phyloP scores from a whole-genome alignment of 257 asterid genomes.

The Capsicum baccatum region DNA sequence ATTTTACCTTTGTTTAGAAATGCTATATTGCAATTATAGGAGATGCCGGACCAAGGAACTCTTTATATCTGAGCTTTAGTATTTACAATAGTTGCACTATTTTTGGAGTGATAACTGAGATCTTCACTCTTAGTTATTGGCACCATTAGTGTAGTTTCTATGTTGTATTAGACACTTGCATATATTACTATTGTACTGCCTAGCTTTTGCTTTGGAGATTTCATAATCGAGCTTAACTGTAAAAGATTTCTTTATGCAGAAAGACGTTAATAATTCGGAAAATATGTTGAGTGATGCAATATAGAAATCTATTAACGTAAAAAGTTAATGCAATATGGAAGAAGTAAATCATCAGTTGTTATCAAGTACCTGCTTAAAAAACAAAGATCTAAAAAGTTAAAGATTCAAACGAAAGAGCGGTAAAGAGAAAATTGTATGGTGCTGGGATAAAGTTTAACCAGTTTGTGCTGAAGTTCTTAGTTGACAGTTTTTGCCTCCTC shows the following conservation, averaged over 20 bases:
- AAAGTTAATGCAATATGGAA: background rate
- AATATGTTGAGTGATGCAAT: constrained; percentile 1
- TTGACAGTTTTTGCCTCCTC: background rate
- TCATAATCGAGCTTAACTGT: background rate
- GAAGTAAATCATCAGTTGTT: background rate
- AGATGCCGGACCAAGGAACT: constrained; percentile 13
- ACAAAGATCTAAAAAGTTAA: background rate
- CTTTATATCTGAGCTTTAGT: background rate
- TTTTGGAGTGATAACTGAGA: background rate
- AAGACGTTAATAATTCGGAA: background rate
- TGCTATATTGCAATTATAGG: background rate
- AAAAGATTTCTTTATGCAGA: background rate
- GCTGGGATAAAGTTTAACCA: background rate
- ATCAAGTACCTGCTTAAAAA: background rate
- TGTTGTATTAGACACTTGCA: background rate
- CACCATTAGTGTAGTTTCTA: constrained; percentile 15
- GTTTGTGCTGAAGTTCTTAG: no score
- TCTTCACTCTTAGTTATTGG: background rate
- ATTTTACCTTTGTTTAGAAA: constrained; percentile 3
- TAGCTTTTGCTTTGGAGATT: constrained; percentile 14
- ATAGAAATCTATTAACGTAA: background rate
- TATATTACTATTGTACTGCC: background rate
- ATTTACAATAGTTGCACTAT: background rate
- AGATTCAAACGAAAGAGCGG: background rate
- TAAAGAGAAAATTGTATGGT: background rate